These are phyloP conservation scores for Ascochyta rabiei DNA, from an alignment of 2,329 filamentous ascomycete species.

Conservation along the genomic window DNA sequence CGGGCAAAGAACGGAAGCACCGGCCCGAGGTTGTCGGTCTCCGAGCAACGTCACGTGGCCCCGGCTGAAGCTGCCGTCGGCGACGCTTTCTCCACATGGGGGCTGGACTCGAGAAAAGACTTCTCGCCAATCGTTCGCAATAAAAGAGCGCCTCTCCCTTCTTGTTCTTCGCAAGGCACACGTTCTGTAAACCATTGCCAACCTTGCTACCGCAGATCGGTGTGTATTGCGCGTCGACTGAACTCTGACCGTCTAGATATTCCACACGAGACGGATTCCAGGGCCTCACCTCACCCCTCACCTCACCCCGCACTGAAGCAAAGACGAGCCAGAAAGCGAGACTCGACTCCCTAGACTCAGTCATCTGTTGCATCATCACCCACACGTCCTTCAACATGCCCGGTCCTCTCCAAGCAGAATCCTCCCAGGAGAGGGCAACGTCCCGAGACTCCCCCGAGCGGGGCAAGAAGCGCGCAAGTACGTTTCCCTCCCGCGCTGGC, in stretches of 20 bases:
- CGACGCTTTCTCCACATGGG: conserved; percentile 5
- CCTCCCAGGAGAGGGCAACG: conserved; percentile 26
- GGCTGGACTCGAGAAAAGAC: conserved; percentile 13
- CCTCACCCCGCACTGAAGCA: conserved; percentile 5
- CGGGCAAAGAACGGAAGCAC: too few relatives aligned
- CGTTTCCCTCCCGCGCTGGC: conserved; percentile 25
- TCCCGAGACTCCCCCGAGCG: conserved; percentile 45
- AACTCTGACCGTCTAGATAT: conserved; percentile 13
- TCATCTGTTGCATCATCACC: background rate
- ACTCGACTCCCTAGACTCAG: background rate
- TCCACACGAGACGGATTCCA: background rate
- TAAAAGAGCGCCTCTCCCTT: background rate
- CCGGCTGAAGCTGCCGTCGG: conserved; percentile 7
- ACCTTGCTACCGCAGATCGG: conserved; percentile 5
- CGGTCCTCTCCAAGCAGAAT: conserved; percentile 28
- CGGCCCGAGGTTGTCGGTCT: too few relatives aligned
- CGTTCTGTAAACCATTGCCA: conserved; percentile 1
- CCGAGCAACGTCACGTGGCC: conserved; percentile 3
- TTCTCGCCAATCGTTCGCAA: conserved; percentile 4
- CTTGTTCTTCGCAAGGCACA: background rate
- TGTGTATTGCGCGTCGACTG: conserved; percentile 17
- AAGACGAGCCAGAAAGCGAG: conserved; percentile 1
- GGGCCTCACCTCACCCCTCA: background rate
- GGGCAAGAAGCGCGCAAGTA: conserved; percentile 47
- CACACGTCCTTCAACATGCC: conserved; percentile 21